A percentile compares a stretch with the other conserved stretches of the same genome.
These are phyloP conservation scores for Cryptosporidium muris DNA, from an alignment of 169 alveolate species.

Conservation along the genomic window DNA sequence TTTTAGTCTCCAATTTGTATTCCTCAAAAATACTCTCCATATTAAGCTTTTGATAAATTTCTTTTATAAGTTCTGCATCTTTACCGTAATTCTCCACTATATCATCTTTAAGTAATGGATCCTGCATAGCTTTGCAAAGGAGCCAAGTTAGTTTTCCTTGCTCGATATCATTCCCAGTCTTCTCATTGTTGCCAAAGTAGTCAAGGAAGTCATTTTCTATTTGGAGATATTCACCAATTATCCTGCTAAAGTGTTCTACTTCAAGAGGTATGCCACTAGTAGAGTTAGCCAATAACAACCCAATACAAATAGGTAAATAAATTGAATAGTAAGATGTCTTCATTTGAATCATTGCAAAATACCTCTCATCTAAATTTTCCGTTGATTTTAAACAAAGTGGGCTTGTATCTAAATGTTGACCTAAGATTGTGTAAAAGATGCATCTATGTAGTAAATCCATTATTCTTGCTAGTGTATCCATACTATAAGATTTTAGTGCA, in stretches of 20 bases:
- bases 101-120: neutral
- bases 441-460: neutral
- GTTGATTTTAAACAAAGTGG: neutral
- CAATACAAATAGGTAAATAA: constrained; percentile 1
- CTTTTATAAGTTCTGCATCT: neutral
- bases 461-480: neutral
- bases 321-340: constrained; percentile 2
- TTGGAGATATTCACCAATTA: constrained; percentile 1
- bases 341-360: constrained; percentile 11
- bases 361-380: neutral
- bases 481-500: neutral
- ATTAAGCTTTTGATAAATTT: neutral
- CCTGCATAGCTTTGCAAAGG: constrained; percentile 1
- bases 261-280: neutral
- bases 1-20: too few relatives aligned
- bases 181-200: constrained; percentile 5
- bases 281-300: neutral
- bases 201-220: neutral
- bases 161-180: neutral
- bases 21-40: neutral
- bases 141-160: constrained; percentile 8
- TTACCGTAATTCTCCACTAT: constrained; percentile 11
- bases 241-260: neutral
- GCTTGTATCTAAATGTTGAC: constrained; percentile 5
- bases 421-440: constrained; percentile 8